phyloP scores from a whole-genome alignment of 495 filamentous ascomycete genomes.

The Neurospora sp. region DNA sequence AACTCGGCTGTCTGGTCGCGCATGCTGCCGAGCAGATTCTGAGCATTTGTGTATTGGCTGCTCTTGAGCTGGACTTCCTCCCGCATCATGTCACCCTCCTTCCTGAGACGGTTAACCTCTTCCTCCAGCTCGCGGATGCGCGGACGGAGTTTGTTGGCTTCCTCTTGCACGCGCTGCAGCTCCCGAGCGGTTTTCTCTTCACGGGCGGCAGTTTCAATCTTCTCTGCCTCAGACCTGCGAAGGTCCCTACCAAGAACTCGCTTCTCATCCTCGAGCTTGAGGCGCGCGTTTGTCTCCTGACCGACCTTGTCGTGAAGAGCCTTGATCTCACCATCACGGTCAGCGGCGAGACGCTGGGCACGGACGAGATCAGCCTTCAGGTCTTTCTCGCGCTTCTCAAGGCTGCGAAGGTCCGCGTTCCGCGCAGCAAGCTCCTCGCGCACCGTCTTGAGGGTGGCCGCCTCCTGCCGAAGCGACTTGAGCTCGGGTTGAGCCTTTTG shows the following conservation, averaged over 20 bases:
- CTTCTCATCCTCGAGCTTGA: constrained; percentile 67
- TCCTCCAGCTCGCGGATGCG: constrained; percentile 63
- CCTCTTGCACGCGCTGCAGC: constrained; percentile 58
- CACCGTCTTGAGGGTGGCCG: constrained; percentile 54
- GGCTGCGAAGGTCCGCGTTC: constrained; percentile 53
- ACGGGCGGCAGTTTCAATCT: constrained; percentile 61
- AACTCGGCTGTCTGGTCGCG: constrained; percentile 83
- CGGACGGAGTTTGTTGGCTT: constrained; percentile 50
- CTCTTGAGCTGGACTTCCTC: constrained; percentile 79
- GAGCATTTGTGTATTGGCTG: constrained; percentile 74
- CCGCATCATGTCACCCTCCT: constrained; percentile 53
- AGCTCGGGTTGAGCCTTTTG: constrained; percentile 84
- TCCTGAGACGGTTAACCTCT: constrained; percentile 51
- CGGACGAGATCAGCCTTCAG: constrained; percentile 59
- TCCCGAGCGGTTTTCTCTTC: constrained; percentile 59
- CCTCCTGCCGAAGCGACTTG: constrained; percentile 61
- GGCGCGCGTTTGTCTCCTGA: constrained; percentile 60
- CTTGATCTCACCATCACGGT: constrained; percentile 68
- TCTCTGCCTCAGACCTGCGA: constrained; percentile 62
- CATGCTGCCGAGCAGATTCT: constrained; percentile 81
- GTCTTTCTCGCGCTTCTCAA: constrained; percentile 75
- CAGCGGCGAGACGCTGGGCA: constrained; percentile 56
- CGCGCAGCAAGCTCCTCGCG: constrained; percentile 65
- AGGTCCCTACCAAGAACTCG: constrained; percentile 62
- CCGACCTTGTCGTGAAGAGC: constrained; percentile 63